phyloP scores from a whole-genome alignment of 2,329 filamentous ascomycete species.

The Didymella arachidicola region DNA sequence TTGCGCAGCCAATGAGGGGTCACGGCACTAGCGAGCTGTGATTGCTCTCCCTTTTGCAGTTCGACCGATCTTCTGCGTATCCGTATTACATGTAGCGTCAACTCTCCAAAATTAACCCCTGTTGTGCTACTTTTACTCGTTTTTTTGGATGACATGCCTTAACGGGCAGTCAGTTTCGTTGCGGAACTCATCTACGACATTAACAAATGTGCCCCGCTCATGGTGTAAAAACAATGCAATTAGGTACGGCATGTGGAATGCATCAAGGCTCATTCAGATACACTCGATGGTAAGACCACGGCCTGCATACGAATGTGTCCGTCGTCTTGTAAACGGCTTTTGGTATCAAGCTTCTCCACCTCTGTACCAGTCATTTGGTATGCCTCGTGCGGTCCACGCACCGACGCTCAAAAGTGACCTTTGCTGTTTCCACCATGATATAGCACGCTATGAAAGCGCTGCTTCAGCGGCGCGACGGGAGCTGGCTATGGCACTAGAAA shows the following conservation, averaged over 20 bases:
- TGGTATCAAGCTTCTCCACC: background rate
- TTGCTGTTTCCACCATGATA: background rate
- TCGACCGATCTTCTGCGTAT: background rate
- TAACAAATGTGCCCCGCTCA: background rate
- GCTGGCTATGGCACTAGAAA: background rate
- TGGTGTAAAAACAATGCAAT: background rate
- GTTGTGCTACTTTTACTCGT: background rate
- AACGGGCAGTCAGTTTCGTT: background rate
- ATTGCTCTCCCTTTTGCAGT: background rate
- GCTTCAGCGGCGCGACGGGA: background rate
- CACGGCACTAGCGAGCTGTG: slow-evolving; percentile 5
- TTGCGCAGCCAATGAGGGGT: slow-evolving; percentile 20
- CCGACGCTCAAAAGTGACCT: background rate
- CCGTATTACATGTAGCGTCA: too few species aligned
- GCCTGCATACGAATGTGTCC: background rate
- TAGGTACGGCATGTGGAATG: background rate
- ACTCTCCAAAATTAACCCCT: too few species aligned
- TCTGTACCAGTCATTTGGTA: background rate
- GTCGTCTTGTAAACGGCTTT: background rate
- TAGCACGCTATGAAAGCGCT: background rate
- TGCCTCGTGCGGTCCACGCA: background rate
- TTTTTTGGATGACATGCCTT: background rate
- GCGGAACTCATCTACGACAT: background rate
- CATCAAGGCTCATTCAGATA: background rate
- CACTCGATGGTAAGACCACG: background rate